Conservation (phyloP, 257 asterid genomes). For the Solanum infundibuliforme region DNA sequence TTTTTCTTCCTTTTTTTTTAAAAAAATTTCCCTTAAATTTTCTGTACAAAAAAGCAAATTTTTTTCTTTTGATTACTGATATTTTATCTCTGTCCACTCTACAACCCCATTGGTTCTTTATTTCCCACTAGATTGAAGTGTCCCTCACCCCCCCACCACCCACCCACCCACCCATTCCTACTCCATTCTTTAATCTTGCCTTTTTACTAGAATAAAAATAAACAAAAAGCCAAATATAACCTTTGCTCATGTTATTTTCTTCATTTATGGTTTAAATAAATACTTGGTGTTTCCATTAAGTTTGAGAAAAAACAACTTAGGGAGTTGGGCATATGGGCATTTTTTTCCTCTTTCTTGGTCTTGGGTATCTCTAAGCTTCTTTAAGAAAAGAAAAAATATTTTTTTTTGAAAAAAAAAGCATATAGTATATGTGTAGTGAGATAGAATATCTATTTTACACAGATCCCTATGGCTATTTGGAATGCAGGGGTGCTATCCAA, state of each 20-base stretch:
- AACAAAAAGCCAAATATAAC: neutral
- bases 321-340: neutral
- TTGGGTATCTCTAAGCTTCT: neutral
- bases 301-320: neutral
- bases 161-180: neutral
- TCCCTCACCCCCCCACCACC: neutral
- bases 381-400: neutral
- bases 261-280: neutral
- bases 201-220: neutral
- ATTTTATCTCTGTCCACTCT: constrained; percentile 26
- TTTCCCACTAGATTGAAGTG: constrained; percentile 23
- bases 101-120: constrained; percentile 27
- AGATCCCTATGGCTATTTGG: constrained; percentile 55
- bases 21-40: neutral
- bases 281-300: neutral
- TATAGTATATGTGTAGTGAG: neutral
- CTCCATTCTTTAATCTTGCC: neutral
- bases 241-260: neutral
- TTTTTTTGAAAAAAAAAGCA: neutral
- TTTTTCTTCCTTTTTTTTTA: neutral
- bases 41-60: constrained; percentile 15
- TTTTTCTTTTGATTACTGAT: constrained; percentile 10
- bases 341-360: neutral
- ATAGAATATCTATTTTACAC: constrained; percentile 30
- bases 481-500: constrained; percentile 57